Evolutionary conservation across 148 eudicot genomes (phyloP), one percentile per base, ranked within the genome.

Genomic region (Heliamphora exappendiculata): DNA sequence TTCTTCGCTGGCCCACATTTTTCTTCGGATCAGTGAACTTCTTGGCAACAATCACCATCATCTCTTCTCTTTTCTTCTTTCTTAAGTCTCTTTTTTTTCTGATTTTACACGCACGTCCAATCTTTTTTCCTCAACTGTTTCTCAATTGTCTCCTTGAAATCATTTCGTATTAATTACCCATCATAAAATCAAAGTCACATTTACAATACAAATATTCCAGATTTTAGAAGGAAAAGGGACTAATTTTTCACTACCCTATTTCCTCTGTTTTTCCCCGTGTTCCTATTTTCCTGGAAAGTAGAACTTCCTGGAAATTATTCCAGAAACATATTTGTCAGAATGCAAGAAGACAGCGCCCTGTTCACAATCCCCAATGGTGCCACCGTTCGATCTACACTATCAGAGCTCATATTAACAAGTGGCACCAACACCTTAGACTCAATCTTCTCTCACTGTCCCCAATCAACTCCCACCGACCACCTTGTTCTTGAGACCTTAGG

Each of bases 381-480:
- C 41, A 75, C 85, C 59, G 82, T 89, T 14, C 75, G 84, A 76
- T 81, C 85, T 47, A 87, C 93, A 0, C 81, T 94, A 50, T 94
- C 98, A 12, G 86, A 87, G 28, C 86, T 94, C 33, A 86, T 94
- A 13, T 51, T 91, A 81, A 70, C 78, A 29, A 84, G 91, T 29
- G 85, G 89, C 37, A 86, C 84, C 66, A 94, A 85, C 83, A 85
- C 97, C 55, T 47, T 94, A 22, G 98, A 94, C 73, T 89, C 98
- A 58, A 87, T 94, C 74, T 92, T 94, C 82, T 87, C 93, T n/a
- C 76, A 81, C 29, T 86, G 79, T 71, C 83, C 84, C 66, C 74
- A 84, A 73, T 82, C 86, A 36, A 76, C 75, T 69, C 66, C 82
- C 17, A 51, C 4, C 28, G 31, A 76, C 49, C 71, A 74, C 75